These are phyloP conservation scores for Fusarium subglutinans DNA, from an alignment of 2,329 filamentous ascomycete genomes.

Conservation along the genomic window DNA sequence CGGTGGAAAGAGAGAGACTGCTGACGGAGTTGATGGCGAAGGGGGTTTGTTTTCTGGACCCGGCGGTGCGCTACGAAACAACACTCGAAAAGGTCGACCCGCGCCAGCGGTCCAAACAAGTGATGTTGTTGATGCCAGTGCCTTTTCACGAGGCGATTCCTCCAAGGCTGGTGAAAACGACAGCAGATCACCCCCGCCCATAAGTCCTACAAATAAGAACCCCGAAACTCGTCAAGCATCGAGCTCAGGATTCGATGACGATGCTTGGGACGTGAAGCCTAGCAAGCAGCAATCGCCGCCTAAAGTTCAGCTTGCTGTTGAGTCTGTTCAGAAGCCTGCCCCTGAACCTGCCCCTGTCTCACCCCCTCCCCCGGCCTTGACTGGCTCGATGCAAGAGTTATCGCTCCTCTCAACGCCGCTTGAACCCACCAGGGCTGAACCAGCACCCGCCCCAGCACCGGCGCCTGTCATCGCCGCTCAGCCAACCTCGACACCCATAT, in stretches of 20 bases:
- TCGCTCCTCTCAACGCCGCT: constrained; percentile 64
- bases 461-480: constrained; percentile 28
- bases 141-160: constrained; percentile 72
- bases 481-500: constrained; percentile 47
- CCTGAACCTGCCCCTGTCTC: constrained; percentile 25
- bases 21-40: constrained; percentile 66
- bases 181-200: constrained; percentile 33
- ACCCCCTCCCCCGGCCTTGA: constrained; percentile 60
- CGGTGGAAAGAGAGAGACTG: constrained; percentile 49
- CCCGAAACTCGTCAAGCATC: constrained; percentile 38
- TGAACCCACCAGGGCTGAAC: constrained; percentile 57
- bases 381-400: constrained; percentile 72
- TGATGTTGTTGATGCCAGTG: constrained; percentile 87
- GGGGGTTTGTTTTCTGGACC: constrained; percentile 90
- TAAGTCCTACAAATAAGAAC: constrained; percentile 44
- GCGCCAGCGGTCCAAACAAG: constrained; percentile 86
- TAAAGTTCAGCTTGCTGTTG: constrained; percentile 28
- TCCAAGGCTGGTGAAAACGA: constrained; percentile 34
- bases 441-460: constrained; percentile 41
- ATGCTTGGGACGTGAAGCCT: constrained; percentile 96
- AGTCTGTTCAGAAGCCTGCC: constrained; percentile 38
- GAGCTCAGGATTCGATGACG: constrained; percentile 83
- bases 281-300: constrained; percentile 62
- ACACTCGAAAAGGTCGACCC: constrained; percentile 91
- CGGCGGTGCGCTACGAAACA: constrained; percentile 90